Conservation (phyloP, 305 asterid species). For the Caryopteris hybrid region DNA sequence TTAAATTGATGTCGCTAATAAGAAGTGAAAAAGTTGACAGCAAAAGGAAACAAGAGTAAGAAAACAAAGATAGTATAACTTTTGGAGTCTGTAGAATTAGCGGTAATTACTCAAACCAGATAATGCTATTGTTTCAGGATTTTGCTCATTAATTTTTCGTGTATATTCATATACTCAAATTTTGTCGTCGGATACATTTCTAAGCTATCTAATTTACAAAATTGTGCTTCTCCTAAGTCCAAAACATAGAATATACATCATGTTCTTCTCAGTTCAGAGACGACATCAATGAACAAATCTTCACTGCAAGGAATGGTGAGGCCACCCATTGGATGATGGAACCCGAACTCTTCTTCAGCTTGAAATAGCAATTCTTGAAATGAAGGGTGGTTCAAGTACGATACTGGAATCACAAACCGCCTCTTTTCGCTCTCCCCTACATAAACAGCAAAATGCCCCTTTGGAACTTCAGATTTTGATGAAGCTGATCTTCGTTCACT, state of each 20-base stretch:
- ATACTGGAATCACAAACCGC: too few species aligned
- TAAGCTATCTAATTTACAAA: background rate
- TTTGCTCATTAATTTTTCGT: background rate
- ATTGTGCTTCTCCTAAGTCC: background rate
- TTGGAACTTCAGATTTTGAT: background rate
- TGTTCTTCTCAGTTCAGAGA: background rate
- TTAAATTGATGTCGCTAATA: too few species aligned
- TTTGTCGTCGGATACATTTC: background rate
- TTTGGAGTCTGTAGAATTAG: too few species aligned
- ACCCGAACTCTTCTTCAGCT: background rate
- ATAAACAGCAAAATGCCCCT: background rate
- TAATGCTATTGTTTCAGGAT: too few species aligned
- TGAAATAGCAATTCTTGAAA: too few species aligned
- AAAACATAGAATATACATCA: background rate
- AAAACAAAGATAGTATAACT: background rate
- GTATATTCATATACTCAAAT: background rate
- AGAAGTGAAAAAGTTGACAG: background rate
- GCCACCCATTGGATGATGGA: background rate
- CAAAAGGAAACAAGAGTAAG: background rate
- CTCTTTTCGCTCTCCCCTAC: too few species aligned
- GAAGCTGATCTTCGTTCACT: background rate
- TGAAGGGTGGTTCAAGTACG: too few species aligned
- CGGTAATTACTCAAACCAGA: too few species aligned
- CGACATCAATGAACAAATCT: background rate
- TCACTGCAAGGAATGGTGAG: background rate